Evolutionary conservation across 345 rosid species (phyloP), one percentile per base, ranked within the genome.

Genomic region (Linum usitatissimum): DNA sequence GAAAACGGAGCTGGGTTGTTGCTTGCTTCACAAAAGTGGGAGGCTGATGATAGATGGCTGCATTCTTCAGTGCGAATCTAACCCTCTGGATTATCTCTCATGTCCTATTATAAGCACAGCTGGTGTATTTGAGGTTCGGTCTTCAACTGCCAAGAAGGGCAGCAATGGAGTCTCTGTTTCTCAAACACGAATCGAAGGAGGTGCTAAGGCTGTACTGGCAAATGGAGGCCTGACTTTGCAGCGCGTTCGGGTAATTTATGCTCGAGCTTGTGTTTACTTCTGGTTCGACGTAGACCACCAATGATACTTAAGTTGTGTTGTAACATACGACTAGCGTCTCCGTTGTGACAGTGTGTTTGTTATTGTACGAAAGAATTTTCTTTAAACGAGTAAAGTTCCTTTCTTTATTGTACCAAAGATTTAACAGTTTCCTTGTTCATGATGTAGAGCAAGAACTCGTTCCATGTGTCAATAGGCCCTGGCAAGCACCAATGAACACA

Each of bases 401-500:
- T 45, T 15, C n/a, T n/a, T n/a, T n/a, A n/a, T n/a, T n/a, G n/a
- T n/a, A n/a, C n/a, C n/a, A 59, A 60, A 30, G 19, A 30, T 21
- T 34, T 49, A 18, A 36, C 66, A 55, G 59, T 59, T 64, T 67
- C 80, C 64, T 57, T 77, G 70, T 75, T 80, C 76, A 84, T 65
- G 70, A 84, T 70, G 56, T 80, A 68, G 30, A 80, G 78, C 78
- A 86, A 73, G 54, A 86, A 70, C 74, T 89, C 89, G 63, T 89
- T 89, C 96, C 82, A 80, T 30, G 85, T 75, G 61, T 81, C 89
- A 6, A 84, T 64, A 36, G 96, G 86, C 39, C 94, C 91, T 9
- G 96, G 96, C 75, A 86, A 77, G 77, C 95, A 90, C 97, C 97
- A 86, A 74, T 86, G 91, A 48, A 90, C 85, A 69, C 95, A 86